Conservation (phyloP, 176 grass and related monocot species). For the Carex parvula region DNA sequence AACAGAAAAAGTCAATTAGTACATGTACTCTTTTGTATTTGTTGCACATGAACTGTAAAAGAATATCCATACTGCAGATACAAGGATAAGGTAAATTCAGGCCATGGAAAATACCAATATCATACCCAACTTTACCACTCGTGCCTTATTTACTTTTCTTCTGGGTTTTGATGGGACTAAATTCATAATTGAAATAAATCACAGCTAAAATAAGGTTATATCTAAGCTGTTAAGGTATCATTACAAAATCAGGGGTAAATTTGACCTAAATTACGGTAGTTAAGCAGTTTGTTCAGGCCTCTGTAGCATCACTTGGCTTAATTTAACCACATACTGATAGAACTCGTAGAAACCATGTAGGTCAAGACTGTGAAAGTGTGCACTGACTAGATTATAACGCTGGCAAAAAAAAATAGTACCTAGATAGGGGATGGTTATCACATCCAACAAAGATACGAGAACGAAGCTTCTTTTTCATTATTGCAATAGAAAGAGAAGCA, state of each 20-base stretch:
- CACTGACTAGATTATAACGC: not conserved
- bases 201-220: not conserved
- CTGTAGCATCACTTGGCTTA: not conserved
- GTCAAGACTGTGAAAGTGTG: not conserved
- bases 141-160: not conserved
- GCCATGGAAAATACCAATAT: not conserved
- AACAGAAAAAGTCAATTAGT: conserved; percentile 20
- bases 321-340: not conserved
- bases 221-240: not conserved
- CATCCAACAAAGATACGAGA: conserved; percentile 38
- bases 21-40: not conserved
- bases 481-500: conserved; percentile 37
- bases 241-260: not conserved
- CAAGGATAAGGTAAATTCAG: not conserved
- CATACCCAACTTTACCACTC: not conserved
- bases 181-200: not conserved
- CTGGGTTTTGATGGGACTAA: not conserved
- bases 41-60: not conserved
- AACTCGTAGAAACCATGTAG: not conserved
- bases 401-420: conserved; percentile 16
- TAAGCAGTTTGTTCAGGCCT: not conserved
- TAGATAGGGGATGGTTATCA: conserved; percentile 43
- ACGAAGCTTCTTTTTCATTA: conserved; percentile 40
- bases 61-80: not conserved
- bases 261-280: not conserved